Base-by-base conservation (phyloP, 2,329 filamentous ascomycete genomes). In the Beauveria scarabaeidicola region DNA sequence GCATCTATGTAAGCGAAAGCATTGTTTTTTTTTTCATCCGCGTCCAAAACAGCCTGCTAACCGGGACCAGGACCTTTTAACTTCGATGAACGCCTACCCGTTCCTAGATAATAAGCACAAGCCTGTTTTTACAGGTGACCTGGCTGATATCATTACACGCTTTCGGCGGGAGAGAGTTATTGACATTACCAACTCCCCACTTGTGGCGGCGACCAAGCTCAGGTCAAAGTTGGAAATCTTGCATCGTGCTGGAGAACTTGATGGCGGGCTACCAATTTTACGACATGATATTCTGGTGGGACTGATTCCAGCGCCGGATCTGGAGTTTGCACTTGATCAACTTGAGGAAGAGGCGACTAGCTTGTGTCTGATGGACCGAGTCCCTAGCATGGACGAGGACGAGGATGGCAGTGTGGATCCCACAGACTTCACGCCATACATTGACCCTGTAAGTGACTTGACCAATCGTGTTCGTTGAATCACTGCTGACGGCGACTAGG, bases 21-120 rank as follows among this genome's bases (percentile, higher is more conserved):
- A 11, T 2, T 40, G 19, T 27, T 19, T 15, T 19, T 44, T 8
- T n/a, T 8, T 21, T 52, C 17, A 29, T 53, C n/a, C 21, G 11
- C 8, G 2, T 15, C 13, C 5, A 21, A 2, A 23, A 23, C 21
- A 41, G 32, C 5, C 29, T 23, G 25, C 54, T 69, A 69, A 27
- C 68, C 62, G 3, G 5, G 9, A 36, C 7, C 66, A 89, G 84
- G 94, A 97, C 69, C 82, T 97, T 11, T 79, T 97, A 19, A 97
- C 92, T 0, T 91, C 94, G 70, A 93, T 99, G 88, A 97, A 99
- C 73, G 89, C 90, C 3, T 99, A 97, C 65, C 94, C 94, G 0
- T 97, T 95, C 76, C 82, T 99, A n/a, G 91, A 96, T 74, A 96
- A 95, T 75, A 97, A 97, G 72, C 84, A 92, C 63, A 91, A 95